A percentile compares a stretch with the other conserved stretches of the same genome.
Evolutionary conservation across 2,329 filamentous ascomycete genomes (phyloP).

Genomic region (Fusarium falciforme): DNA sequence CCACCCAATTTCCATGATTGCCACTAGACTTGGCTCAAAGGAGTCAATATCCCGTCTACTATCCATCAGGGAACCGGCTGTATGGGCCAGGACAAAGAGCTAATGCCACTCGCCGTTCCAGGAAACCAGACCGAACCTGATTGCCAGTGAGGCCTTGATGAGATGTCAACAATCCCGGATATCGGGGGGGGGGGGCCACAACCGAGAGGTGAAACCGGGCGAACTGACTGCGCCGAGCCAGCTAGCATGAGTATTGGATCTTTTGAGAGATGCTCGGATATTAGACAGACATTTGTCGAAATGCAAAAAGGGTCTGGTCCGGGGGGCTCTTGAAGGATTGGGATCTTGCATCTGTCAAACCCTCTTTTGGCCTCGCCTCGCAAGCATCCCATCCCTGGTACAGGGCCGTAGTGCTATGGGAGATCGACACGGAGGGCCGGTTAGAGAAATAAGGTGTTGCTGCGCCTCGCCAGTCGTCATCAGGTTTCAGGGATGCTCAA

Average conservation of each 20-base stretch:
- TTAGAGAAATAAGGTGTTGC: constrained; percentile 29
- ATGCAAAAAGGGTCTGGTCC: constrained; percentile 29
- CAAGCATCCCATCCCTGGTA: constrained; percentile 25
- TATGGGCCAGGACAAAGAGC: constrained; percentile 15
- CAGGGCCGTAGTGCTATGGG: constrained; percentile 23
- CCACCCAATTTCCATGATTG: constrained; percentile 12
- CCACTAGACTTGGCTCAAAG: constrained; percentile 30
- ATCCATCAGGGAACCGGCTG: constrained; percentile 18
- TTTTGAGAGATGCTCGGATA: not conserved
- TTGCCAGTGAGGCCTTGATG: constrained; percentile 17
- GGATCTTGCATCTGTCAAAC: constrained; percentile 36
- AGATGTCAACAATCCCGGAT: constrained; percentile 13
- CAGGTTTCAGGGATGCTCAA: constrained; percentile 5
- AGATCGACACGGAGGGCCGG: constrained; percentile 31
- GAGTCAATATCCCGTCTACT: constrained; percentile 26
- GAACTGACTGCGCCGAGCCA: not conserved
- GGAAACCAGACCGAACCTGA: constrained; percentile 20
- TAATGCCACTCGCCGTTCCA: constrained; percentile 11
- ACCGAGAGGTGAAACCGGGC: not conserved
- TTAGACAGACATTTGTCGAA: not conserved
- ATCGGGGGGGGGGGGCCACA: not conserved
- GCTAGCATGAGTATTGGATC: not conserved
- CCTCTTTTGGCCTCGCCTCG: constrained; percentile 15
- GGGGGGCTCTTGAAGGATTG: not conserved
- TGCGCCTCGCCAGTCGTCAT: constrained; percentile 38